Conservation (phyloP, 1,284 basidiomycete genomes). For the Trametes polyzona region DNA sequence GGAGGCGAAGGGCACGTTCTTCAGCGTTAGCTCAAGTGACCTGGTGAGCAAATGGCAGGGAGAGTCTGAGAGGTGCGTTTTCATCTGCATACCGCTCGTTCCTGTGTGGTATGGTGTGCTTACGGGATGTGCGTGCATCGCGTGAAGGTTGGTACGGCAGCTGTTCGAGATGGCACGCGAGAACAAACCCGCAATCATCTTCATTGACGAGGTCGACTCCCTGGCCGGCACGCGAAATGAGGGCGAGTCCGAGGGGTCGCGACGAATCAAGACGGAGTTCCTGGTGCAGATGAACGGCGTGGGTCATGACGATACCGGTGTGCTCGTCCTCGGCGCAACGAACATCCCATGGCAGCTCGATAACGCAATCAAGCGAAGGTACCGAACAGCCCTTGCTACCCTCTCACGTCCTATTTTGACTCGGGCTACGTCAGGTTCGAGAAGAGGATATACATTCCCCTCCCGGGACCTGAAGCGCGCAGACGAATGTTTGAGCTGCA, state of each 20-base stretch:
- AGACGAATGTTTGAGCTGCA: conserved; percentile 97
- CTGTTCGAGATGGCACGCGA: conserved; percentile 97
- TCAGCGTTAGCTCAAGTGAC: conserved; percentile 94
- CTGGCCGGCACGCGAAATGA: conserved; percentile 94
- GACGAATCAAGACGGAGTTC: conserved; percentile 99
- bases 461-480: conserved; percentile 93
- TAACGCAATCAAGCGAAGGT: conserved; percentile 96
- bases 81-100: not conserved
- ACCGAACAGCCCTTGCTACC: conserved; percentile 27
- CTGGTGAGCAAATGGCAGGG: conserved; percentile 99
- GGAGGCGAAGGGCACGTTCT: conserved; percentile 98
- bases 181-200: conserved; percentile 96
- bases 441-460: conserved; percentile 97
- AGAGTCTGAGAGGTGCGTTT: conserved; percentile 87
- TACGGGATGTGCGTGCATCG: conserved; percentile 9
- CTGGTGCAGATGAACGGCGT: conserved; percentile 99
- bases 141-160: conserved; percentile 87
- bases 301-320: conserved; percentile 95
- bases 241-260: conserved; percentile 93
- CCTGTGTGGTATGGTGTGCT: not conserved
- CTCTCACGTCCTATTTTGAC: not conserved
- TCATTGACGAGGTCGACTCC: conserved; percentile 98
- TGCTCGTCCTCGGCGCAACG: conserved; percentile 98
- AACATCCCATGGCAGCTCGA: conserved; percentile 99
- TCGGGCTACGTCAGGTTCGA: conserved; percentile 68